These are phyloP conservation scores for Trichoderma sp. DNA, from an alignment of 2,329 filamentous ascomycete genomes.

Conservation along the genomic window DNA sequence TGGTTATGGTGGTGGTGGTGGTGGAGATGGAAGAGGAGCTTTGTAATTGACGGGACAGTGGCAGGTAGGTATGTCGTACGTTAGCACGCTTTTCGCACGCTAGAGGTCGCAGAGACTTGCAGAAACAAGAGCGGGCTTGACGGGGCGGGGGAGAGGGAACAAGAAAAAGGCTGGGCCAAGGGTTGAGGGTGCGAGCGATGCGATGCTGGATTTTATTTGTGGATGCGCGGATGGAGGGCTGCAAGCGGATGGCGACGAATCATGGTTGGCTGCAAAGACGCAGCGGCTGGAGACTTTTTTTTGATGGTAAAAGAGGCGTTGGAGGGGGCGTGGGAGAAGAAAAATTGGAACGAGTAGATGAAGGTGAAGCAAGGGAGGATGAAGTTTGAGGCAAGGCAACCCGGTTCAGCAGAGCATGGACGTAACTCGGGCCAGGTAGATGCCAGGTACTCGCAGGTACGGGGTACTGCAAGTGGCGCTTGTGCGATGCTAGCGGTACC, in stretches of 20 bases:
- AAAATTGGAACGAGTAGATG: neutral
- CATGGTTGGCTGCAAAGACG: slow-evolving; percentile 36
- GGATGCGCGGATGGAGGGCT: slow-evolving; percentile 28
- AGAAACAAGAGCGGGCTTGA: slow-evolving; percentile 4
- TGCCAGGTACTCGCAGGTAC: neutral
- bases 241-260: slow-evolving; percentile 33
- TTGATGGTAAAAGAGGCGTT: neutral
- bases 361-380: neutral
- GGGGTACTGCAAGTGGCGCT: neutral
- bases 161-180: neutral
- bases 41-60: slow-evolving; percentile 19
- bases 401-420: neutral
- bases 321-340: neutral
- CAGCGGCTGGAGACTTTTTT: slow-evolving; percentile 20
- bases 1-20: slow-evolving; percentile 23
- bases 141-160: slow-evolving; percentile 17
- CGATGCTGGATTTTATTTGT: slow-evolving; percentile 19
- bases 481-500: neutral
- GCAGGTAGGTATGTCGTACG: slow-evolving; percentile 21
- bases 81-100: slow-evolving; percentile 15
- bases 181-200: neutral
- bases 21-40: slow-evolving; percentile 24
- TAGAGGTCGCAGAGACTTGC: slow-evolving; percentile 16
- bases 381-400: neutral
- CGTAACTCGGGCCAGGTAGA: neutral